Evolutionary conservation across 2,329 filamentous ascomycete genomes (phyloP).

Genomic region (Coniochaeta sp.): DNA sequence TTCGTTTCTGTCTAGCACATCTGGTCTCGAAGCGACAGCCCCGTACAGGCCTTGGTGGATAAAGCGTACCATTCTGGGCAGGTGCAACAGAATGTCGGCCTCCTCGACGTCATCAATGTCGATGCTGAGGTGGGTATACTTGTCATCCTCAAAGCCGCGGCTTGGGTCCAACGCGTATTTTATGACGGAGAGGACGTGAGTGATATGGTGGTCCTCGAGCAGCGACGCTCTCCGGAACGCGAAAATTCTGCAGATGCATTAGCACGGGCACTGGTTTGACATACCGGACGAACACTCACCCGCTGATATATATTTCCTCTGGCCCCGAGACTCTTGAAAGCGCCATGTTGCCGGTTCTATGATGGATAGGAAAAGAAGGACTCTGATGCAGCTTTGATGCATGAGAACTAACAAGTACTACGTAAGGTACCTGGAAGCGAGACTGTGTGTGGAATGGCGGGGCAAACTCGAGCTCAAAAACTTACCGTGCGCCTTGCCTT

Average conservation of each 20-base stretch:
- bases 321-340: conserved; percentile 63
- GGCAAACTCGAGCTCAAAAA: not conserved
- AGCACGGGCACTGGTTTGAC: conserved; percentile 11
- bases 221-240: conserved; percentile 65
- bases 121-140: conserved; percentile 67
- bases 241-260: conserved; percentile 55
- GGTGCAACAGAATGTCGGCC: conserved; percentile 75
- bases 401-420: not conserved
- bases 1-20: not conserved
- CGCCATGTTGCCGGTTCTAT: conserved; percentile 34
- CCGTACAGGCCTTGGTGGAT: conserved; percentile 65
- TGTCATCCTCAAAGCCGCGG: conserved; percentile 33
- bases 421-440: not conserved
- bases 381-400: not conserved
- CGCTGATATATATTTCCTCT: conserved; percentile 70
- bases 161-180: conserved; percentile 28
- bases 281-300: conserved; percentile 41
- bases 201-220: conserved; percentile 68
- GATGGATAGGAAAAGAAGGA: not conserved
- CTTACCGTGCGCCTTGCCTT: not conserved
- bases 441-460: not conserved
- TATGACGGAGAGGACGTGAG: conserved; percentile 80
- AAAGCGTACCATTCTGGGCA: conserved; percentile 72
- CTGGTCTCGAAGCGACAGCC: not conserved
- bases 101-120: conserved; percentile 89